Evolutionary conservation across 2,329 filamentous ascomycete genomes (phyloP), one percentile per base, ranked within the genome.

Genomic region (Cercospora sp.): DNA sequence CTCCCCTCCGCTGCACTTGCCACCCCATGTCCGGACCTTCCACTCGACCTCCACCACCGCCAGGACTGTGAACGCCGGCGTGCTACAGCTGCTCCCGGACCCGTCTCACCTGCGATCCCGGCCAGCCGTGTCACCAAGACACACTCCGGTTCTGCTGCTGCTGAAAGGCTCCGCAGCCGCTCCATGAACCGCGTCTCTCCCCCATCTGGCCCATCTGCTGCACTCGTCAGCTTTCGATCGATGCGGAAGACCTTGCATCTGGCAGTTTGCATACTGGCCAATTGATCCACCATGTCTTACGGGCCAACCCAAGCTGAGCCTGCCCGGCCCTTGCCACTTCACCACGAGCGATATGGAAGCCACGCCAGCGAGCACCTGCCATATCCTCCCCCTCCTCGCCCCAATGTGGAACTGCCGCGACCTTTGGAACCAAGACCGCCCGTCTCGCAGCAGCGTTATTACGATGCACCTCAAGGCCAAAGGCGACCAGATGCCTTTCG

Each of bases 351-450:
- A 68, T 67, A 69, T 58, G 30, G 51, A 59, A 68, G 65, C 59
- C 69, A 71, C 28, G 24, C 49, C 24, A 66, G 67, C 45, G 72
- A 71, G 30, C 68, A 63, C 30, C 21, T 63, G 37, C 66, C 68
- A 34, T 73, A 72, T 66, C 65, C 49, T 53, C 49, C 65, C 26
- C 60, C 62, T 57, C 55, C 68, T 24, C 69, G 70, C 57, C 66
- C 67, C 12, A 26, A 62, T 24, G 67, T 69, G 40, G 73, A 75
- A 61, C 66, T 74, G 24, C 74, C 74, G 43, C 71, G 72, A 53
- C 74, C 74, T n/a, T 37, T 74, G 58, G 74, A 75, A 61, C 74
- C 74, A 32, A 68, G 73, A 32, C 73, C 74, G 12, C 67, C 70
- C 28, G 64, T 69, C 3, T 58, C 70, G 24, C 73, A 72, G 24